phyloP scores from a whole-genome alignment of 305 asterid species.

The Andrographis paniculata region DNA sequence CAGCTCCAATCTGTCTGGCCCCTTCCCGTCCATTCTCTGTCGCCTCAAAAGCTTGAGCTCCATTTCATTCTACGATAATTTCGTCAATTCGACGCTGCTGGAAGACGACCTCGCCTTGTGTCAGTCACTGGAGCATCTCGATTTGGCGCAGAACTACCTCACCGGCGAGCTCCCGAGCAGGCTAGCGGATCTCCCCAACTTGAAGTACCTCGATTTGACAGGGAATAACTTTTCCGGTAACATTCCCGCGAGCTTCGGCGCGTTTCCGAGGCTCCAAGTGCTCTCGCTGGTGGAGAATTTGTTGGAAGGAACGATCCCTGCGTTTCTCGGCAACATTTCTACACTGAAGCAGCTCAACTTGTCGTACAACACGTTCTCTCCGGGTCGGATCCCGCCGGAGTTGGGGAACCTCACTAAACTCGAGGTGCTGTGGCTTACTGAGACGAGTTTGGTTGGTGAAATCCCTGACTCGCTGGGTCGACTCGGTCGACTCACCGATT shows the following conservation, averaged over 20 bases:
- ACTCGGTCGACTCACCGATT: conserved; percentile 54
- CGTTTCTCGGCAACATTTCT: conserved; percentile 60
- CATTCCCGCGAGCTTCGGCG: conserved; percentile 64
- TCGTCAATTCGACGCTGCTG: conserved; percentile 51
- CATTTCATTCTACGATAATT: conserved; percentile 64
- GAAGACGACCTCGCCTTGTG: conserved; percentile 39
- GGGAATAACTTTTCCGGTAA: conserved; percentile 86
- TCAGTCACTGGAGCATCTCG: conserved; percentile 60
- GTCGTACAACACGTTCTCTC: conserved; percentile 71
- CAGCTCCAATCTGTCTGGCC: conserved; percentile 67
- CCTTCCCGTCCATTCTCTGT: conserved; percentile 70
- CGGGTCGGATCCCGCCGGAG: conserved; percentile 79
- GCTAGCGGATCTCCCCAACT: conserved; percentile 44
- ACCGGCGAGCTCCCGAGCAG: conserved; percentile 53
- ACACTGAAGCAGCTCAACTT: conserved; percentile 74
- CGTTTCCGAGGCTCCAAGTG: conserved; percentile 65
- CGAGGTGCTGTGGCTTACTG: conserved; percentile 87
- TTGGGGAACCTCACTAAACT: conserved; percentile 63
- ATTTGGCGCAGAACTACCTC: conserved; percentile 66
- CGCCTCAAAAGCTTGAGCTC: conserved; percentile 37
- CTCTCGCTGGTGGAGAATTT: conserved; percentile 70
- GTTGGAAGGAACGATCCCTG: conserved; percentile 62
- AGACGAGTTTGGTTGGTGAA: conserved; percentile 58
- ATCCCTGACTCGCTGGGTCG: conserved; percentile 73
- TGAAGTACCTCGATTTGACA: conserved; percentile 54